Evolutionary conservation across 2,329 filamentous ascomycete species (phyloP), one percentile per base, ranked within the genome.

Genomic region (Coniochaeta ligniaria): DNA sequence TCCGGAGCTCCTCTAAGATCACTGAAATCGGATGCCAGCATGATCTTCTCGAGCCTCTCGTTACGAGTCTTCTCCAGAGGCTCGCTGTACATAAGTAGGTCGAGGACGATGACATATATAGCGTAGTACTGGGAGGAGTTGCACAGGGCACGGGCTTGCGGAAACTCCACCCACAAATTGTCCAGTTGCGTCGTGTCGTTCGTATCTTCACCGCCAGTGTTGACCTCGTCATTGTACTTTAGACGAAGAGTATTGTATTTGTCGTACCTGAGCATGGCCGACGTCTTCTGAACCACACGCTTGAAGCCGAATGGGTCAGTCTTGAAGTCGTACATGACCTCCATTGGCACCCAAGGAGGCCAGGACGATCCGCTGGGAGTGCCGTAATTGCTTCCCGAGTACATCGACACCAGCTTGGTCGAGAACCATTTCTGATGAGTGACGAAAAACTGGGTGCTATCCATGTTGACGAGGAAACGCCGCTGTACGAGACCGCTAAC

Each of bases 311-410:
- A 96, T 0, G 95, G 94, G 72, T 96, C 93, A 6, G 90, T 83
- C 65, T 94, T 81, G 74, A 97, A 99, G 73, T 98, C 93, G 69
- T 96, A 97, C 89, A 99, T 97, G 67, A 96, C 91, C 75, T 99
- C 95, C 78, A 99, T 89, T 0, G 95, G 95, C 55, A 98, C 91
- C 95, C 95, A 99, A 0, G 95, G 95, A 12, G 95, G 95, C 95
- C 96, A 99, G 17, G 91, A 87, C 3, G 92, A 91, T 11, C 92
- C 92, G 38, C 84, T 82, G 45, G 91, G 86, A 33, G 92, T 89
- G 41, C 96, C 96, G 70, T 99, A 99, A 62, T 87, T 89, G 74
- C 94, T 96, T 59, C 92, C 94, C 24, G 94, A 93, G 72, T 99
- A 98, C 80, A 96, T 89, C 59, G 95, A 92, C 59, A 97, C 82